Percentiles rank a stretch among this genome's conserved stretches.
Evolutionary conservation across 495 filamentous ascomycete species (phyloP).

Genomic region (Podospora tetraspora): DNA sequence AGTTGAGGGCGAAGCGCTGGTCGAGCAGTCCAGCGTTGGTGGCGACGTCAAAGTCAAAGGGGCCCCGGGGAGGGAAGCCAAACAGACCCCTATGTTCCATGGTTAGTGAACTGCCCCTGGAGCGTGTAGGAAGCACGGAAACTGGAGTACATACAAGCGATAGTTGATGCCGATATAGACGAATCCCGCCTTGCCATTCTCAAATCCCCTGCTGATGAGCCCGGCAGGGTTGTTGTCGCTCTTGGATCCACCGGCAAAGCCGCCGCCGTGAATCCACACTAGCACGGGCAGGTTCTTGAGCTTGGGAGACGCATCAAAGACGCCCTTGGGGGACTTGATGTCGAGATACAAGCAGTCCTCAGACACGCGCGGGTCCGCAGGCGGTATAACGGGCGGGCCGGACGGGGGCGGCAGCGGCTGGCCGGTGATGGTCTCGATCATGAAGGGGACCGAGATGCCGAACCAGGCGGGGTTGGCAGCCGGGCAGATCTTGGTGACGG

Average conservation of each 20-base stretch:
- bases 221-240: conserved; percentile 10
- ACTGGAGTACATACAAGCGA: conserved; percentile 8
- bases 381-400: not conserved
- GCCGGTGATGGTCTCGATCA: conserved; percentile 7
- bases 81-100: not conserved
- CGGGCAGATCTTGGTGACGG: conserved; percentile 6
- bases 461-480: conserved; percentile 9
- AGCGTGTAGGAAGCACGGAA: not conserved
- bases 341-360: conserved; percentile 17
- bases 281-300: conserved; percentile 8
- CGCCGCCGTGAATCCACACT: conserved; percentile 20
- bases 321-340: conserved; percentile 10
- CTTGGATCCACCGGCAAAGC: conserved; percentile 11
- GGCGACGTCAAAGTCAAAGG: conserved; percentile 9
- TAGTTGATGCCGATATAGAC: conserved; percentile 18
- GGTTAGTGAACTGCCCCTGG: not conserved
- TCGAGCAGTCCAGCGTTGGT: conserved; percentile 18
- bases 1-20: conserved; percentile 15
- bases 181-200: conserved; percentile 10
- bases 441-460: conserved; percentile 10
- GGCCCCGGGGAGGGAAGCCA: not conserved
- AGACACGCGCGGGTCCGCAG: conserved; percentile 5
- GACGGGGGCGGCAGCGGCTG: not conserved
- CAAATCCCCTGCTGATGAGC: conserved; percentile 6
- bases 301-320: conserved; percentile 4